Evolutionary conservation across 768 basidiomycete species (phyloP).

Genomic region (Lepiota subincarnata): DNA sequence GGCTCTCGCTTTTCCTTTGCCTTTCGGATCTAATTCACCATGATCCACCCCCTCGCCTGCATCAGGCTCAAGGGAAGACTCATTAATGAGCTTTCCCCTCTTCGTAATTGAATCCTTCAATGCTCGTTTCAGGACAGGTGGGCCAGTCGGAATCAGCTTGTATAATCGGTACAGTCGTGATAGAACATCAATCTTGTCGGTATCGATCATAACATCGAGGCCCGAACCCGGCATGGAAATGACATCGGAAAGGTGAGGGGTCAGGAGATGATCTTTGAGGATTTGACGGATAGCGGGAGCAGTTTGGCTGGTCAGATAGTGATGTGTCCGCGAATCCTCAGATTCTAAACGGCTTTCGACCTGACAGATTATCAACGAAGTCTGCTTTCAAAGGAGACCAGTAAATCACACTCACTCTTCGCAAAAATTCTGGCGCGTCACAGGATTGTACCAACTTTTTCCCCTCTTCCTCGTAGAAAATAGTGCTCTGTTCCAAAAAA

Average conservation of each 20-base stretch:
- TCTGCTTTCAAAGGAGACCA: not conserved
- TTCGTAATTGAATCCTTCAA: slow-evolving; percentile 69
- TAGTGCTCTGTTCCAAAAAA: slow-evolving; percentile 70
- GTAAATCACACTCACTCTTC: slow-evolving; percentile 49
- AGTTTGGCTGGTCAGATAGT: slow-evolving; percentile 81
- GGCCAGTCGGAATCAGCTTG: slow-evolving; percentile 60
- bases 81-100: slow-evolving; percentile 80
- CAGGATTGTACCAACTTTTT: slow-evolving; percentile 63
- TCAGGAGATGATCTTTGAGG: slow-evolving; percentile 72
- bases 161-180: slow-evolving; percentile 77
- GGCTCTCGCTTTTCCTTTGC: slow-evolving; percentile 42
- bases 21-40: slow-evolving; percentile 39
- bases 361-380: slow-evolving; percentile 35
- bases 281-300: slow-evolving; percentile 64
- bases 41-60: slow-evolving; percentile 27
- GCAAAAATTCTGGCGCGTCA: slow-evolving; percentile 80
- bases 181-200: slow-evolving; percentile 72
- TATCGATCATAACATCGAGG: slow-evolving; percentile 81
- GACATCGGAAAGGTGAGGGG: slow-evolving; percentile 69
- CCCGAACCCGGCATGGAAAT: slow-evolving; percentile 83
- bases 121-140: slow-evolving; percentile 56
- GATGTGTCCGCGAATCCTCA: slow-evolving; percentile 79
- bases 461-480: slow-evolving; percentile 79
- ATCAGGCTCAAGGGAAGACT: slow-evolving; percentile 42
- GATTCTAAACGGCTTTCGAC: slow-evolving; percentile 76